A percentile compares a stretch with the other conserved stretches of the same genome.
Evolutionary conservation across 805 yeast genomes (phyloP).

Genomic region (Maudiozyma pseudohumilis): DNA sequence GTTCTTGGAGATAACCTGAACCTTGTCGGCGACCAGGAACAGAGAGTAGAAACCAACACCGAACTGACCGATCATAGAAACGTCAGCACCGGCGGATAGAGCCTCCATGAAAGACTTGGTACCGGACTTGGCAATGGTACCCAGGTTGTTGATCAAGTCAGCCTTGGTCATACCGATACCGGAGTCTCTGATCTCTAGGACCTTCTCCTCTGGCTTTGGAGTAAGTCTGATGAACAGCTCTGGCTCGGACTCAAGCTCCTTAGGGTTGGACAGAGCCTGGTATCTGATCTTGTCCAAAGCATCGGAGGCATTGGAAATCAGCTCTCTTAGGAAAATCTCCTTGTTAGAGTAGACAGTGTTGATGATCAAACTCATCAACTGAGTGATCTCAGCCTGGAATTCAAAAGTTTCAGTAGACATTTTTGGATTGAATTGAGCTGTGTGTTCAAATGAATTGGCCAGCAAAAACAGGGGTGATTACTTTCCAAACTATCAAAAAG

Average conservation of each 20-base stretch:
- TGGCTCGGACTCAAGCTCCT: constrained; percentile 87
- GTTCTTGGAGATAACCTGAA: constrained; percentile 96
- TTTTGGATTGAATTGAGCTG: constrained; percentile 26
- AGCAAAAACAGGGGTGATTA: no score
- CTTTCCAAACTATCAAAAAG: no score
- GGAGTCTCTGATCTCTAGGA: constrained; percentile 94
- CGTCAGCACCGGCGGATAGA: constrained; percentile 98
- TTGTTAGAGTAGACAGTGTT: constrained; percentile 99
- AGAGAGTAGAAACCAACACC: constrained; percentile 99
- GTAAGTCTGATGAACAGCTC: constrained; percentile 95
- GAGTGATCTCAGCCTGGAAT: constrained; percentile 99
- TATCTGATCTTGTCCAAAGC: constrained; percentile 97
- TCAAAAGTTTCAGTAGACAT: constrained; percentile 77
- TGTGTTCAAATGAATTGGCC: constrained; percentile 55
- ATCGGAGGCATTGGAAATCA: constrained; percentile 98
- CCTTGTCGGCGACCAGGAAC: constrained; percentile 97
- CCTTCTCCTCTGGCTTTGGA: constrained; percentile 89
- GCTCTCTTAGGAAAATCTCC: constrained; percentile 97
- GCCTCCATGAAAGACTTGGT: constrained; percentile 99
- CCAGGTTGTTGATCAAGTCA: constrained; percentile 96
- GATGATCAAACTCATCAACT: constrained; percentile 99
- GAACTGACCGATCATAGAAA: constrained; percentile 99
- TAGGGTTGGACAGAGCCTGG: constrained; percentile 87
- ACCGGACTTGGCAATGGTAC: constrained; percentile 99
- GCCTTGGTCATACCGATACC: constrained; percentile 99